A percentile compares a stretch with the other conserved stretches of the same genome.
These are phyloP conservation scores for Trichoderma atroviride DNA, from an alignment of 2,329 filamentous ascomycete species.

Conservation along the genomic window DNA sequence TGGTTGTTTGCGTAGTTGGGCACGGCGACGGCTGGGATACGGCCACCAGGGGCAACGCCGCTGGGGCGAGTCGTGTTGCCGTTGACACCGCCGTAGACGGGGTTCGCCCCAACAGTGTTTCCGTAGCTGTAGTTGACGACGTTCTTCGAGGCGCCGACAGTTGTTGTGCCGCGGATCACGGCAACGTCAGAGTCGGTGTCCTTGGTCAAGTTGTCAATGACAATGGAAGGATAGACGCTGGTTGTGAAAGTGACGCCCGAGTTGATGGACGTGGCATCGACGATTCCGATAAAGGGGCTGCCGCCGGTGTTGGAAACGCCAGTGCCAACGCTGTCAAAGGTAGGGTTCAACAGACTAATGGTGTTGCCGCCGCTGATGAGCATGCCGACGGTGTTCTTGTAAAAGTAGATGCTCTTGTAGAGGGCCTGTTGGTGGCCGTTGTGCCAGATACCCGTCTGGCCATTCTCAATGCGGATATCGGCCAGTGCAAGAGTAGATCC, in stretches of 20 bases:
- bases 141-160: conserved; percentile 37
- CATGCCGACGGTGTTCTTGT: conserved; percentile 44
- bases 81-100: conserved; percentile 43
- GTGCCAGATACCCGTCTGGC: conserved; percentile 48
- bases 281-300: conserved; percentile 45
- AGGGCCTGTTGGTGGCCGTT: conserved; percentile 48
- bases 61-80: conserved; percentile 38
- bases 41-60: conserved; percentile 42
- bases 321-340: conserved; percentile 45
- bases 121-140: conserved; percentile 47
- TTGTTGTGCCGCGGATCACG: conserved; percentile 37
- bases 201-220: conserved; percentile 49
- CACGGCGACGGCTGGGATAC: conserved; percentile 42
- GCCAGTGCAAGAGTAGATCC: conserved; percentile 47
- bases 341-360: conserved; percentile 45
- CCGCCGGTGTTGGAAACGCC: conserved; percentile 42
- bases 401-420: conserved; percentile 50
- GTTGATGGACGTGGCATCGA: conserved; percentile 46
- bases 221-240: conserved; percentile 42
- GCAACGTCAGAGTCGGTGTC: conserved; percentile 44
- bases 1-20: conserved; percentile 44
- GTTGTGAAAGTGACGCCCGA: conserved; percentile 46
- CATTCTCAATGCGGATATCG: conserved; percentile 46
- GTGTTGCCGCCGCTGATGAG: conserved; percentile 40
- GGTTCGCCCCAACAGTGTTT: conserved; percentile 46